These are phyloP conservation scores for Magnolia changhungtana DNA, from an alignment of 164 flowering plant species.

Conservation along the genomic window DNA sequence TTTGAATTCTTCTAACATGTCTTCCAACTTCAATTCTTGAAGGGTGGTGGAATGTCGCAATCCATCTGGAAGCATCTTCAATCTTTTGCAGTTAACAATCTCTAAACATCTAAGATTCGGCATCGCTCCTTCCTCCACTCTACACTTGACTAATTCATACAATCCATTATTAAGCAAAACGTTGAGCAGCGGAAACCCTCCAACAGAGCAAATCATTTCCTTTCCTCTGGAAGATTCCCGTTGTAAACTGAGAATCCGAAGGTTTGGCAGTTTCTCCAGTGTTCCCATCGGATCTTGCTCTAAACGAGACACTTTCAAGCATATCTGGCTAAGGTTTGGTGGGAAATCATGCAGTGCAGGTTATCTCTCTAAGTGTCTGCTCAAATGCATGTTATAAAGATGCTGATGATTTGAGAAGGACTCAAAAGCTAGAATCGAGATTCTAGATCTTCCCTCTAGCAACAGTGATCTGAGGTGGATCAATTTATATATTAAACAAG, in stretches of 20 bases:
- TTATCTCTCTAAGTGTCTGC: neutral
- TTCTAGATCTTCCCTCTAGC: too few relatives aligned
- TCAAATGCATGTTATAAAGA: neutral
- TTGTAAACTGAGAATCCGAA: too few relatives aligned
- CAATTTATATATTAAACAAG: neutral
- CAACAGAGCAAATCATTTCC: too few relatives aligned
- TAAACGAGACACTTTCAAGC: neutral
- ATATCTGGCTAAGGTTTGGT: neutral
- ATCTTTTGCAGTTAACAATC: neutral
- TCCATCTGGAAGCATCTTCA: constrained; percentile 3
- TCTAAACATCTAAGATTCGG: neutral
- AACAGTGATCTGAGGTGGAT: neutral
- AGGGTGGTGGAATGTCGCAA: neutral
- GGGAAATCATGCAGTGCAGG: neutral
- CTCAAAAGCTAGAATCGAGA: neutral
- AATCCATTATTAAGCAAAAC: too few relatives aligned
- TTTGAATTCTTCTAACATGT: neutral
- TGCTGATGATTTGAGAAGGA: neutral
- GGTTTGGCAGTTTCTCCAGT: too few relatives aligned
- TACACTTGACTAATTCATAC: too few relatives aligned
- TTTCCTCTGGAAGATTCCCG: too few relatives aligned
- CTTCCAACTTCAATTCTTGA: neutral
- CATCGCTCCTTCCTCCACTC: too few relatives aligned
- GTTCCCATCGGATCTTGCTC: too few relatives aligned
- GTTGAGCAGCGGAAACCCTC: too few relatives aligned